Evolutionary conservation across 352 stramenopile species (phyloP).

Genomic region (Globisporangium abappressorium): DNA sequence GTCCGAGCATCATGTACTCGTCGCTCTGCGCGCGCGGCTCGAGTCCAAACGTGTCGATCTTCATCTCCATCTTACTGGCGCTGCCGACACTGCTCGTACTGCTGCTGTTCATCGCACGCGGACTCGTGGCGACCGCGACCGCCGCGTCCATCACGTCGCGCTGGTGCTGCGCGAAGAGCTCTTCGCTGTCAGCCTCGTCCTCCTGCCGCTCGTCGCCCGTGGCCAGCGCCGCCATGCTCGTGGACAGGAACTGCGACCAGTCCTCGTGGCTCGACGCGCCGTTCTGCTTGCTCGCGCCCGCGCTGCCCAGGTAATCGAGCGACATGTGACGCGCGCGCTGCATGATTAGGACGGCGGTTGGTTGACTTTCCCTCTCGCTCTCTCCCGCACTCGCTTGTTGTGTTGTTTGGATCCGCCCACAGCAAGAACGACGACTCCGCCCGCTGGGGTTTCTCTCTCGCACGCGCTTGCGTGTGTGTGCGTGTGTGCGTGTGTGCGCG

Average conservation of each 20-base stretch:
- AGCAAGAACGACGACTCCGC: constrained; percentile 21
- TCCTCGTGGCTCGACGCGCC: constrained; percentile 44
- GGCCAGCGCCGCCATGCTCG: constrained; percentile 58
- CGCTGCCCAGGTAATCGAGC: constrained; percentile 43
- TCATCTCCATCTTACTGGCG: neutral
- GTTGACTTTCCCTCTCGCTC: neutral
- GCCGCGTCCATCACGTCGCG: constrained; percentile 19
- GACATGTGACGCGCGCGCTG: constrained; percentile 61
- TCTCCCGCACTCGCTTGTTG: neutral
- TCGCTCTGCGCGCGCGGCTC: constrained; percentile 6
- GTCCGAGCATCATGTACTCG: constrained; percentile 14
- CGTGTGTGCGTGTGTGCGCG: neutral
- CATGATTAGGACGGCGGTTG: constrained; percentile 20
- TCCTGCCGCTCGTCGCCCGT: constrained; percentile 29
- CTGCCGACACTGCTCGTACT: neutral
- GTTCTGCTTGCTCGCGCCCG: constrained; percentile 4
- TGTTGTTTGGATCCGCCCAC: constrained; percentile 16
- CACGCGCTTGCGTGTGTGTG: neutral
- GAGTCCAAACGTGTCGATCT: constrained; percentile 21
- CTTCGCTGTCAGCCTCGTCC: constrained; percentile 8
- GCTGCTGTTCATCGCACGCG: constrained; percentile 1
- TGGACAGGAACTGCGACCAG: constrained; percentile 61
- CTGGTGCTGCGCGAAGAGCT: constrained; percentile 22
- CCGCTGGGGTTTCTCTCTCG: constrained; percentile 20
- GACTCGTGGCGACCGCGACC: constrained; percentile 19